These are phyloP conservation scores for Quercus engelmannii DNA, from an alignment of 306 rosid species.

Conservation along the genomic window DNA sequence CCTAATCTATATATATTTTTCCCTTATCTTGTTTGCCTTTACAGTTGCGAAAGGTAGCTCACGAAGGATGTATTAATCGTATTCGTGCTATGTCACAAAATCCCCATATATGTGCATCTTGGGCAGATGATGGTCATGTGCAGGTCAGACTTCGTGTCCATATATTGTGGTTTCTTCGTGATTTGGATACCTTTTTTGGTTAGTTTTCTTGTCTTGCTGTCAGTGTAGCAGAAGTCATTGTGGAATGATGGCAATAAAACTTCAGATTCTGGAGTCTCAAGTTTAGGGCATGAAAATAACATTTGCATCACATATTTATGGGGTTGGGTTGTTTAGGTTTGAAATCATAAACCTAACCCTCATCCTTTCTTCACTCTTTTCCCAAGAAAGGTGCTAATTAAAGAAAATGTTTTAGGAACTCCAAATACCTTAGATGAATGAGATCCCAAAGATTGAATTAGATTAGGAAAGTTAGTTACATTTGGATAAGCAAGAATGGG, in stretches of 20 bases:
- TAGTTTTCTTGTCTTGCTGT: neutral
- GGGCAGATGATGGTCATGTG: slow-evolving; percentile 81
- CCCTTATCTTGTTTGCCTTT: slow-evolving; percentile 21
- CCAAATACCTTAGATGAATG: too few relatives aligned
- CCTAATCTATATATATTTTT: slow-evolving; percentile 2
- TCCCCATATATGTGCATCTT: slow-evolving; percentile 88
- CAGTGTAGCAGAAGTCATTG: neutral
- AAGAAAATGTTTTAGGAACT: neutral
- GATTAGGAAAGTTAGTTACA: too few relatives aligned
- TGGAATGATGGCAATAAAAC: neutral
- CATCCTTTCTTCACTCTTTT: neutral
- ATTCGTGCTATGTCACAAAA: slow-evolving; percentile 88
- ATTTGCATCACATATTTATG: neutral
- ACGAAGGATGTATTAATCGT: slow-evolving; percentile 80
- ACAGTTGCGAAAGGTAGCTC: slow-evolving; percentile 80
- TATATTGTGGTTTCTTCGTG: neutral
- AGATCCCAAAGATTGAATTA: too few relatives aligned
- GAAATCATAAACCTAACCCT: neutral
- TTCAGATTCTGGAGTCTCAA: neutral
- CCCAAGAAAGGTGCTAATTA: neutral
- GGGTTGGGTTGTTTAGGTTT: neutral
- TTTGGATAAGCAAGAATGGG: too few relatives aligned
- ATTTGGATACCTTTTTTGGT: neutral
- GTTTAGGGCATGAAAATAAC: neutral
- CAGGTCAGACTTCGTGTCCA: slow-evolving; percentile 52